Conservation (phyloP, 495 filamentous ascomycete genomes). For the Bacidia rubella region DNA sequence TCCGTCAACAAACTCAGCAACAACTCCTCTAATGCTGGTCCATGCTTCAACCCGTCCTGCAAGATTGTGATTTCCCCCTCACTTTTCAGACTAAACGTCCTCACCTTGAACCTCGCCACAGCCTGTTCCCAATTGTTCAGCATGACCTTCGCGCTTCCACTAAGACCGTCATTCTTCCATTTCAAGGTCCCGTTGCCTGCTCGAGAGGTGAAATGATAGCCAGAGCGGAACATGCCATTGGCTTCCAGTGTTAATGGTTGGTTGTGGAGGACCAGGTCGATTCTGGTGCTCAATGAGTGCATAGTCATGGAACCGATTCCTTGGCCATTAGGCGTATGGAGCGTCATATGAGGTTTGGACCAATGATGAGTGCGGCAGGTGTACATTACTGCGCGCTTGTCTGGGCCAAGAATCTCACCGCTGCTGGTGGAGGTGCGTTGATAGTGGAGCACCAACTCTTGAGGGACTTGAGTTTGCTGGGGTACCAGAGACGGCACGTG, state of each 20-base stretch:
- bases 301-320: slow-evolving; percentile 9
- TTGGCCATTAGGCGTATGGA: neutral
- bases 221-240: slow-evolving; percentile 2
- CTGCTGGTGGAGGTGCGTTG: neutral
- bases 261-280: slow-evolving; percentile 9
- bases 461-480: too few species aligned
- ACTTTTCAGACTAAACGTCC: too few species aligned
- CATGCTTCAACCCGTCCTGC: too few species aligned
- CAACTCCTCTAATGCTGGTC: too few species aligned
- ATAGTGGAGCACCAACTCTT: too few species aligned
- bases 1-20: too few species aligned
- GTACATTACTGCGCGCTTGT: slow-evolving; percentile 11
- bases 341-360: slow-evolving; percentile 10
- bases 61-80: too few species aligned
- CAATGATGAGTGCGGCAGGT: slow-evolving; percentile 3
- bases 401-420: slow-evolving; percentile 6
- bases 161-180: slow-evolving; percentile 4
- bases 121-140: slow-evolving; percentile 4
- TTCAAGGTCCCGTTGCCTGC: neutral
- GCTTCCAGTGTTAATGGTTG: neutral
- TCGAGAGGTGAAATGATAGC: neutral
- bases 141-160: neutral
- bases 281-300: slow-evolving; percentile 1
- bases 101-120: slow-evolving; percentile 7
- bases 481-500: too few species aligned